These are phyloP conservation scores for Marasmius fiardii DNA, from an alignment of 1,284 basidiomycete species.

Conservation along the genomic window DNA sequence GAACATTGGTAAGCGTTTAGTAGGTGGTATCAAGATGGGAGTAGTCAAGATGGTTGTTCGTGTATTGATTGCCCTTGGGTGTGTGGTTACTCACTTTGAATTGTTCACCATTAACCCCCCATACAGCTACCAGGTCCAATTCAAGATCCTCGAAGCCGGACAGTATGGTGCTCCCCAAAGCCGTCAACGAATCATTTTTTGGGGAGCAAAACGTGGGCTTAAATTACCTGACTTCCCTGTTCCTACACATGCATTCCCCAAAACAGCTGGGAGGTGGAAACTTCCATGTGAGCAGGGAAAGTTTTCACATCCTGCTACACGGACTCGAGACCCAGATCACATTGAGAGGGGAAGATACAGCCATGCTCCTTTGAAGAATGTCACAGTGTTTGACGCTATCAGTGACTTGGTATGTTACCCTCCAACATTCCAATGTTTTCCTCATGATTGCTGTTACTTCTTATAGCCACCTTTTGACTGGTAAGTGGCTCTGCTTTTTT, in stretches of 20 bases:
- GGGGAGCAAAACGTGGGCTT: constrained; percentile 54
- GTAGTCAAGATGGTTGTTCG: constrained; percentile 64
- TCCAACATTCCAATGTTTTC: background rate
- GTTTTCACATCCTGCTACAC: constrained; percentile 35
- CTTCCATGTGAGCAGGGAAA: constrained; percentile 32
- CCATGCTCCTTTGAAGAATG: constrained; percentile 52
- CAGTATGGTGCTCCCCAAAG: constrained; percentile 70
- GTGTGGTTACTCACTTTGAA: constrained; percentile 16
- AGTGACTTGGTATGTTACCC: constrained; percentile 52
- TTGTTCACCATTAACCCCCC: background rate
- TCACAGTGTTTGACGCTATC: constrained; percentile 63
- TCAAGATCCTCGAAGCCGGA: constrained; percentile 61
- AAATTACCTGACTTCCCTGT: constrained; percentile 58
- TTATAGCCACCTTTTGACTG: constrained; percentile 60
- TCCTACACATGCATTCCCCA: constrained; percentile 52
- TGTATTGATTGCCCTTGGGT: constrained; percentile 60
- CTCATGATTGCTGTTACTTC: background rate
- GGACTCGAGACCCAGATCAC: constrained; percentile 18
- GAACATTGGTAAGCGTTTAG: constrained; percentile 21
- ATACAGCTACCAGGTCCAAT: constrained; percentile 62
- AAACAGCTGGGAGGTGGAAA: constrained; percentile 17
- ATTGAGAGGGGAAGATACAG: constrained; percentile 33
- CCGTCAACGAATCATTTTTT: constrained; percentile 64
- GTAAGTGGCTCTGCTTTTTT: constrained; percentile 27
- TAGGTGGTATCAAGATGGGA: constrained; percentile 46